Evolutionary conservation across 768 basidiomycete genomes (phyloP).

Genomic region (Leccinum imitatum): DNA sequence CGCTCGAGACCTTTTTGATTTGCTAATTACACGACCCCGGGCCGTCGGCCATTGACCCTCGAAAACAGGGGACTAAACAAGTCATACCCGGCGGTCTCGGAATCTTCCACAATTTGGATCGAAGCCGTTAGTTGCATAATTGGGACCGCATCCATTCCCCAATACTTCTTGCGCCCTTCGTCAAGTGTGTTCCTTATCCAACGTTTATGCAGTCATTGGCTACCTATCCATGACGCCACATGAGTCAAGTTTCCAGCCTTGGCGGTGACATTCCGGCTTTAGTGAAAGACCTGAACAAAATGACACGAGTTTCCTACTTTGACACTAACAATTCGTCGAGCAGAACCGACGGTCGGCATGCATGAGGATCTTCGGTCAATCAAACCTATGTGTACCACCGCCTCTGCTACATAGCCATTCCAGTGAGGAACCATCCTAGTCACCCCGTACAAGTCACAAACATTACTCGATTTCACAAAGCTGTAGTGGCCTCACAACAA

Average conservation of each 20-base stretch:
- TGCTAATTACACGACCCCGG: constrained; percentile 12
- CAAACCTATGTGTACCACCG: not conserved
- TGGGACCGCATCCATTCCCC: constrained; percentile 29
- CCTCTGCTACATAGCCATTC: not conserved
- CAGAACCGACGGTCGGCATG: not conserved
- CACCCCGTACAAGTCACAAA: not conserved
- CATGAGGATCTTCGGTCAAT: not conserved
- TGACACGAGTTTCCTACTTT: not conserved
- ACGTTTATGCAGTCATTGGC: not conserved
- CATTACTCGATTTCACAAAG: not conserved
- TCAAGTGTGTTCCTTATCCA: constrained; percentile 10
- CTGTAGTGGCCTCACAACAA: not conserved
- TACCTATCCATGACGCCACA: not conserved
- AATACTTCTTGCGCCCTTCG: constrained; percentile 29
- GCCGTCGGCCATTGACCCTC: constrained; percentile 12
- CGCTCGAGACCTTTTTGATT: constrained; percentile 17
- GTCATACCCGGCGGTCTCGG: constrained; percentile 12
- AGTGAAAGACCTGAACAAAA: not conserved
- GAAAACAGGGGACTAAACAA: constrained; percentile 17
- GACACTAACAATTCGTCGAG: not conserved
- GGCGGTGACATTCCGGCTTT: constrained; percentile 2
- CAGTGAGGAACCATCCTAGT: not conserved
- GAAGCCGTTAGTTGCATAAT: constrained; percentile 15
- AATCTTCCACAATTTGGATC: constrained; percentile 7
- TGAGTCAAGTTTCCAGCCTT: constrained; percentile 8